These are phyloP conservation scores for Rheum nobile DNA, from an alignment of 148 eudicot species.

Conservation along the genomic window DNA sequence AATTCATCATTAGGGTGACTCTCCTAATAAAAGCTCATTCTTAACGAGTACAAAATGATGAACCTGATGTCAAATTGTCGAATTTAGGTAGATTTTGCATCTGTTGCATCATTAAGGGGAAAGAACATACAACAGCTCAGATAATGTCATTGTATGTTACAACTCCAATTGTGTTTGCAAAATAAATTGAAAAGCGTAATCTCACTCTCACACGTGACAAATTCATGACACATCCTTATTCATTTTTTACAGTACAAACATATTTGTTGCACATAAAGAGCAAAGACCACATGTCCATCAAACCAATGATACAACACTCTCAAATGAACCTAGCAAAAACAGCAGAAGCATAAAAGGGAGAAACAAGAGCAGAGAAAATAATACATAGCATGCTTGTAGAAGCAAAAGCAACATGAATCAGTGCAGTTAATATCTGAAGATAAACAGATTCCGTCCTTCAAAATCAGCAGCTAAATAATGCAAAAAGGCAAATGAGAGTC, in stretches of 20 bases:
- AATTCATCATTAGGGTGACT: neutral
- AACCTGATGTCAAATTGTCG: neutral
- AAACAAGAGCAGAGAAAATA: neutral
- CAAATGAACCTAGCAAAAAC: neutral
- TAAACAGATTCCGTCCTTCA: neutral
- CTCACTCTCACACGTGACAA: neutral
- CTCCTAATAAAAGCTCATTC: neutral
- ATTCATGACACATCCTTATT: neutral
- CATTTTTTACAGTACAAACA: neutral
- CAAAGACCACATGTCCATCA: neutral
- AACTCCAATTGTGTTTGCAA: neutral
- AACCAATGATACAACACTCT: neutral
- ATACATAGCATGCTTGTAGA: neutral
- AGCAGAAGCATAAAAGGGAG: neutral
- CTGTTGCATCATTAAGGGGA: neutral
- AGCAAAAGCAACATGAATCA: neutral
- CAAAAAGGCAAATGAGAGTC: neutral
- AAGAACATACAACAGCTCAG: neutral
- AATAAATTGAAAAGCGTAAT: neutral
- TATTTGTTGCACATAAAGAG: neutral
- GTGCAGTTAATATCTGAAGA: neutral
- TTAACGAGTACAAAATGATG: neutral
- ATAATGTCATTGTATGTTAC: neutral
- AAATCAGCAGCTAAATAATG: neutral
- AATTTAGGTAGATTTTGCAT: neutral